These are phyloP conservation scores for Tephrocybe sp. DNA, from an alignment of 768 basidiomycete species.

Conservation along the genomic window DNA sequence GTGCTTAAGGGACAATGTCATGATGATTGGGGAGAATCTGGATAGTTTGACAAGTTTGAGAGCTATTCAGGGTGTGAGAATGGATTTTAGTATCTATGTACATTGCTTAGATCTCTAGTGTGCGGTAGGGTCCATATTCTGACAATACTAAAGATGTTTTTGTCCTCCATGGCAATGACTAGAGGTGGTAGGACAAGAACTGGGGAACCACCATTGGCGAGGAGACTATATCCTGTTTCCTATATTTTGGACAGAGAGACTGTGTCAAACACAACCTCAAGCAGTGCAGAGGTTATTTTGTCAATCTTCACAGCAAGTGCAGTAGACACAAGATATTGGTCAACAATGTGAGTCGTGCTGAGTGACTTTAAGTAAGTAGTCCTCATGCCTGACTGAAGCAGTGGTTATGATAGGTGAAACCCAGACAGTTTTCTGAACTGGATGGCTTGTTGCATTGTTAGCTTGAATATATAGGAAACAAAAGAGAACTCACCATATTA, in stretches of 20 bases:
- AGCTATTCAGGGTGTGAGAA: conserved; percentile 18
- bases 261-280: conserved; percentile 29
- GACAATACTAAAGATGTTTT: conserved; percentile 10
- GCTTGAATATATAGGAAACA: not conserved
- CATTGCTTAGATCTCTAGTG: conserved; percentile 5
- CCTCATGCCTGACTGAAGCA: conserved; percentile 5
- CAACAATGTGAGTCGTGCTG: conserved; percentile 25
- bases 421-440: conserved; percentile 38
- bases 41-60: conserved; percentile 40
- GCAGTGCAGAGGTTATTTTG: conserved; percentile 18
- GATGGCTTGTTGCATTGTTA: conserved; percentile 7
- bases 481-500: not conserved
- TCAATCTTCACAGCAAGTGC: conserved; percentile 13
- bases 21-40: conserved; percentile 40
- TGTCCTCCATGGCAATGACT: conserved; percentile 11
- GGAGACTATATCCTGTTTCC: conserved; percentile 32
- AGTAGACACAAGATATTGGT: conserved; percentile 10
- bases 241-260: conserved; percentile 39
- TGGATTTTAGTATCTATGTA: not conserved
- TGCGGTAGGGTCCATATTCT: conserved; percentile 10
- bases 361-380: conserved; percentile 5
- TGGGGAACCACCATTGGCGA: conserved; percentile 40
- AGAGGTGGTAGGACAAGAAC: conserved; percentile 24
- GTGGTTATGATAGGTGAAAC: conserved; percentile 35
- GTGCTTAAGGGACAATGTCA: conserved; percentile 38